Conservation (phyloP, 2,329 filamentous ascomycete species). For the Ophiognomonia clavigignenti-juglandacearum region DNA sequence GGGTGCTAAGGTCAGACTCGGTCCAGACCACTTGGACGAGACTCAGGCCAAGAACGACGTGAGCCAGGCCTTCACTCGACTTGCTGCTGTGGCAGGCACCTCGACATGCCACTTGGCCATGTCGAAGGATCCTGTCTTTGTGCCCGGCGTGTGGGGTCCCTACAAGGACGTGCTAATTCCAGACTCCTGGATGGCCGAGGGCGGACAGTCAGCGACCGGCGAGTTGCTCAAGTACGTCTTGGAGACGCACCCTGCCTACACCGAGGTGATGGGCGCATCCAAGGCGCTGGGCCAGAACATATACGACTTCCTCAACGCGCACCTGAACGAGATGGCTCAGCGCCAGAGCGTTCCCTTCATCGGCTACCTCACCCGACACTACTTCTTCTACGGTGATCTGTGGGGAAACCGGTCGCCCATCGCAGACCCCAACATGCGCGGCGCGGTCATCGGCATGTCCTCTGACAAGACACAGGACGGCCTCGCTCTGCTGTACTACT, state of each 20-base stretch:
- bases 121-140: conserved; percentile 89
- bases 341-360: conserved; percentile 68
- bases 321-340: conserved; percentile 71
- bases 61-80: conserved; percentile 85
- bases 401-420: conserved; percentile 96
- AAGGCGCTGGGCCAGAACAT: conserved; percentile 82
- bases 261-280: conserved; percentile 72
- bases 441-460: conserved; percentile 79
- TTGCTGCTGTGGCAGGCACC: conserved; percentile 92
- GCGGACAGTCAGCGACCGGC: conserved; percentile 92
- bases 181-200: conserved; percentile 94
- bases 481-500: conserved; percentile 89
- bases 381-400: conserved; percentile 98
- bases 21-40: conserved; percentile 61
- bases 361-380: conserved; percentile 82
- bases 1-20: conserved; percentile 86
- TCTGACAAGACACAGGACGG: conserved; percentile 84
- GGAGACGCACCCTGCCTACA: conserved; percentile 89
- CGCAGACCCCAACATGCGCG: conserved; percentile 89
- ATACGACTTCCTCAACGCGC: conserved; percentile 90
- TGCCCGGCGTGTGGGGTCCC: conserved; percentile 93
- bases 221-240: conserved; percentile 92
- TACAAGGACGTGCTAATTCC: conserved; percentile 93
- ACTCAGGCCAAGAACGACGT: conserved; percentile 73
- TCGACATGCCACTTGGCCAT: conserved; percentile 97